Evolutionary conservation across 2,329 filamentous ascomycete species (phyloP).

Genomic region (Polytolypa hystricis): DNA sequence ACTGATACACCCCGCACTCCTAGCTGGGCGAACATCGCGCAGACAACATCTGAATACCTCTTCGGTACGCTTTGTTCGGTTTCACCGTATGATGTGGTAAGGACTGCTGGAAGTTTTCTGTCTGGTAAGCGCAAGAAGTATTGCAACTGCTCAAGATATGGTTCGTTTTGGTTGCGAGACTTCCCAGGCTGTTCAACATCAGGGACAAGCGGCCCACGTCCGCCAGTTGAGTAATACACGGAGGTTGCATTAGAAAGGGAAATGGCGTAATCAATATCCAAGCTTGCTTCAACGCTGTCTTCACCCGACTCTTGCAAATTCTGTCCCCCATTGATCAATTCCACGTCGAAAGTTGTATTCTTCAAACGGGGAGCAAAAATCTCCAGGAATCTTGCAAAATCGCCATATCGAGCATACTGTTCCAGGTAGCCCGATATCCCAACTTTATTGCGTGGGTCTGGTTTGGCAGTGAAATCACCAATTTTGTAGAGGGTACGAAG

Average conservation of each 20-base stretch:
- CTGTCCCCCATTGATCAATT: slow-evolving; percentile 46
- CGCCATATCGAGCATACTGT: slow-evolving; percentile 41
- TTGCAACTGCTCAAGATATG: slow-evolving; percentile 53
- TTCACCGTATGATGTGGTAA: slow-evolving; percentile 60
- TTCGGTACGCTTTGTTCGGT: slow-evolving; percentile 52
- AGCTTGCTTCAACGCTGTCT: slow-evolving; percentile 47
- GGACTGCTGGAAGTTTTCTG: slow-evolving; percentile 48
- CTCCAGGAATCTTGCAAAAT: slow-evolving; percentile 47
- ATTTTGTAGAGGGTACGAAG: slow-evolving; percentile 40
- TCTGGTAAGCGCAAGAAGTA: slow-evolving; percentile 47
- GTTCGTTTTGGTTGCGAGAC: slow-evolving; percentile 47
- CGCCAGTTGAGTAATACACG: slow-evolving; percentile 49
- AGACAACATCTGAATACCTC: slow-evolving; percentile 49
- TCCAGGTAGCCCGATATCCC: slow-evolving; percentile 41
- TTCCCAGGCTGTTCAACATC: slow-evolving; percentile 33
- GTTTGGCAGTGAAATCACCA: slow-evolving; percentile 29
- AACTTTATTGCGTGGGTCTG: slow-evolving; percentile 29
- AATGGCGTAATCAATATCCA: slow-evolving; percentile 52
- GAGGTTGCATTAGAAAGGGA: slow-evolving; percentile 45
- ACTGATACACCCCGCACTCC: slow-evolving; percentile 59
- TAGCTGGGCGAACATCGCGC: slow-evolving; percentile 52
- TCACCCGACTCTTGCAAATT: slow-evolving; percentile 36
- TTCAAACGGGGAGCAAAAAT: slow-evolving; percentile 43
- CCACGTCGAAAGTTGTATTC: slow-evolving; percentile 45
- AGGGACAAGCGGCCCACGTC: slow-evolving; percentile 41